phyloP scores from a whole-genome alignment of 768 basidiomycete genomes.

The Epithele typhae region DNA sequence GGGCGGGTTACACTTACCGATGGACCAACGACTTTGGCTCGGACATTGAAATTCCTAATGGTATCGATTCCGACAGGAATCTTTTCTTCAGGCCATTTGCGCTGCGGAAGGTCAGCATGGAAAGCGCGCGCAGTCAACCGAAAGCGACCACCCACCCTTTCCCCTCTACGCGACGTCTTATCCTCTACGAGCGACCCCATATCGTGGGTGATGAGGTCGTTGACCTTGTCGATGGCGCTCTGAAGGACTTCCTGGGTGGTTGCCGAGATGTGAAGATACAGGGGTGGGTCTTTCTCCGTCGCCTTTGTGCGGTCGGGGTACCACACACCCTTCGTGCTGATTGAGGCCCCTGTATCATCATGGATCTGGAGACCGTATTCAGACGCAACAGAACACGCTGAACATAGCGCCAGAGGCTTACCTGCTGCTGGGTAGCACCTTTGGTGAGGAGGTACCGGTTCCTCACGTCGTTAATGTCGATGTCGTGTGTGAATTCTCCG shows the following conservation, averaged over 20 bases:
- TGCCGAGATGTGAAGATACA: conserved; percentile 92
- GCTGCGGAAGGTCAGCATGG: conserved; percentile 36
- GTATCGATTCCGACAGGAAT: conserved; percentile 84
- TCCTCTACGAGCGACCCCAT: conserved; percentile 81
- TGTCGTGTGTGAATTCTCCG: conserved; percentile 82
- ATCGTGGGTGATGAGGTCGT: conserved; percentile 70
- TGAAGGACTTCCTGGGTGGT: conserved; percentile 60
- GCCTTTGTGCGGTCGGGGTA: conserved; percentile 91
- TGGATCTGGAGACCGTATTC: conserved; percentile 59
- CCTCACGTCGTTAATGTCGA: conserved; percentile 94
- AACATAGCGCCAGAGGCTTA: too few species aligned
- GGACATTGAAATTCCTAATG: conserved; percentile 94
- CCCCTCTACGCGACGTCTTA: conserved; percentile 62
- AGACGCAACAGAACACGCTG: too few species aligned
- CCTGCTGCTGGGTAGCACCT: conserved; percentile 88
- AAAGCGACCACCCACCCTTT: conserved; percentile 44
- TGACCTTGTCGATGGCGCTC: conserved; percentile 62
- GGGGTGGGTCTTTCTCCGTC: conserved; percentile 86
- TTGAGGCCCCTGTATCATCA: conserved; percentile 87
- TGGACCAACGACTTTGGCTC: conserved; percentile 97
- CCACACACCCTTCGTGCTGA: conserved; percentile 93
- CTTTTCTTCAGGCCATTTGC: conserved; percentile 99
- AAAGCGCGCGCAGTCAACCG: not conserved
- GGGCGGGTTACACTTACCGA: conserved; percentile 48
- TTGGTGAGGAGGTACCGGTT: conserved; percentile 95